Percentiles rank a stretch among this genome's conserved stretches.
Evolutionary conservation across 2,329 filamentous ascomycete species (phyloP).

Genomic region (Didymella pomorum): DNA sequence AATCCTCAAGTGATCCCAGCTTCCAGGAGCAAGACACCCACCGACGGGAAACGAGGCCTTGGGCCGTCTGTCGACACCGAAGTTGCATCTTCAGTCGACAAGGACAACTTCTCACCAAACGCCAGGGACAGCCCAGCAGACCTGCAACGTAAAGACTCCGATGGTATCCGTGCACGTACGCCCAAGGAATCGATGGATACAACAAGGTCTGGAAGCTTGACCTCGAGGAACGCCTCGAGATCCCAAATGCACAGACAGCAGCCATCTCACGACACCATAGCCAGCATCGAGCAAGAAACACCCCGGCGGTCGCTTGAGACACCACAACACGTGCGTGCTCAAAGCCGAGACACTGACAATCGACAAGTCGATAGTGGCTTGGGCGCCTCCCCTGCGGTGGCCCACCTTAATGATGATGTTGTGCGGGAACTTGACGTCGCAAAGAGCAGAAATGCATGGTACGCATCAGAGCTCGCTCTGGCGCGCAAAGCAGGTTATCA

Average conservation of each 20-base stretch:
- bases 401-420: slow-evolving; percentile 72
- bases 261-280: slow-evolving; percentile 66
- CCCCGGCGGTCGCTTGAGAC: slow-evolving; percentile 45
- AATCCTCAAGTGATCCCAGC: slow-evolving; percentile 23
- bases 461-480: slow-evolving; percentile 90
- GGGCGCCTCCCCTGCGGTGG: slow-evolving; percentile 68
- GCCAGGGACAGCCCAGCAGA: slow-evolving; percentile 50
- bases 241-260: slow-evolving; percentile 60
- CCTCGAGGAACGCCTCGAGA: slow-evolving; percentile 48
- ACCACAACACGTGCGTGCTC: slow-evolving; percentile 37
- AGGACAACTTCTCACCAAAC: slow-evolving; percentile 58
- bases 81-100: slow-evolving; percentile 54
- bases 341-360: slow-evolving; percentile 44
- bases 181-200: slow-evolving; percentile 50
- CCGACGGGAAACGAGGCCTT: slow-evolving; percentile 57
- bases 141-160: slow-evolving; percentile 41
- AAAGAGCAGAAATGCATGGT: slow-evolving; percentile 93
- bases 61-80: slow-evolving; percentile 55
- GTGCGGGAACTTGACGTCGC: slow-evolving; percentile 86
- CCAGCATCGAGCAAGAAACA: slow-evolving; percentile 58
- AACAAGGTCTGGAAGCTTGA: slow-evolving; percentile 42
- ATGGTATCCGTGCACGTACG: slow-evolving; percentile 39
- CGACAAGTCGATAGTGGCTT: slow-evolving; percentile 66
- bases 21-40: slow-evolving; percentile 60
- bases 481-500: slow-evolving; percentile 90